A percentile compares a stretch with the other conserved stretches of the same genome.
phyloP scores from a whole-genome alignment of 2,329 filamentous ascomycete genomes.

The Claviceps maximensis region DNA sequence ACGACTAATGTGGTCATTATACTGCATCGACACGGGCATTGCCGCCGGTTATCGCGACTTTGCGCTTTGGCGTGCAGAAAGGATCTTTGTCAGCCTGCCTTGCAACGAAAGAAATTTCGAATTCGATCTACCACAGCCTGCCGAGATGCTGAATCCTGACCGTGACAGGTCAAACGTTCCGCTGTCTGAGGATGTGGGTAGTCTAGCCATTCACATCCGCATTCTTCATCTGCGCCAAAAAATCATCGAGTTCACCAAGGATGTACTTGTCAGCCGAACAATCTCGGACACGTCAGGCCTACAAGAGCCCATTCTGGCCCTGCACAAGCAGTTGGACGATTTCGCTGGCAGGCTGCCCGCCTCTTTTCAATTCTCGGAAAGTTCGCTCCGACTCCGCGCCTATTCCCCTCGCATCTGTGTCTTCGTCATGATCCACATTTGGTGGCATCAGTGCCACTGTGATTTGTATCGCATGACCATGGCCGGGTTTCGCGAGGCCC shows the following conservation, averaged over 20 bases:
- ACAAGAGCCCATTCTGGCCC: slow-evolving; percentile 28
- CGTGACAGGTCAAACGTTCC: slow-evolving; percentile 26
- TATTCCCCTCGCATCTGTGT: slow-evolving; percentile 45
- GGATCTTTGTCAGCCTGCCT: slow-evolving; percentile 28
- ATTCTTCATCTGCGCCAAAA: slow-evolving; percentile 41
- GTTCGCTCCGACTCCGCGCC: slow-evolving; percentile 39
- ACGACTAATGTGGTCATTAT: slow-evolving; percentile 31
- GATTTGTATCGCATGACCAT: slow-evolving; percentile 42
- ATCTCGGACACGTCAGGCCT: slow-evolving; percentile 29
- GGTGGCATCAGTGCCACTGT: slow-evolving; percentile 46
- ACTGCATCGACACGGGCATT: slow-evolving; percentile 28
- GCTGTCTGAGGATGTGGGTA: slow-evolving; percentile 38
- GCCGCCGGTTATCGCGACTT: slow-evolving; percentile 31
- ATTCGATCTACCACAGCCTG: slow-evolving; percentile 42
- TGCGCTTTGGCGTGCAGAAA: slow-evolving; percentile 28
- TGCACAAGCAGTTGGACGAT: slow-evolving; percentile 36
- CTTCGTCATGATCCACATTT: slow-evolving; percentile 47
- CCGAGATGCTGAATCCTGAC: slow-evolving; percentile 36
- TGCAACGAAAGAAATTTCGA: slow-evolving; percentile 36
- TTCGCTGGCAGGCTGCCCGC: slow-evolving; percentile 40
- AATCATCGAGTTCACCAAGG: slow-evolving; percentile 40
- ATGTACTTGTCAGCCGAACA: slow-evolving; percentile 22
- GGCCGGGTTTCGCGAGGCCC: slow-evolving; percentile 36
- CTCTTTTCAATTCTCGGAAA: slow-evolving; percentile 45
- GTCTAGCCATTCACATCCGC: slow-evolving; percentile 41